Evolutionary conservation across 2,329 filamentous ascomycete species (phyloP).

Genomic region (Penicillium brasilianum): DNA sequence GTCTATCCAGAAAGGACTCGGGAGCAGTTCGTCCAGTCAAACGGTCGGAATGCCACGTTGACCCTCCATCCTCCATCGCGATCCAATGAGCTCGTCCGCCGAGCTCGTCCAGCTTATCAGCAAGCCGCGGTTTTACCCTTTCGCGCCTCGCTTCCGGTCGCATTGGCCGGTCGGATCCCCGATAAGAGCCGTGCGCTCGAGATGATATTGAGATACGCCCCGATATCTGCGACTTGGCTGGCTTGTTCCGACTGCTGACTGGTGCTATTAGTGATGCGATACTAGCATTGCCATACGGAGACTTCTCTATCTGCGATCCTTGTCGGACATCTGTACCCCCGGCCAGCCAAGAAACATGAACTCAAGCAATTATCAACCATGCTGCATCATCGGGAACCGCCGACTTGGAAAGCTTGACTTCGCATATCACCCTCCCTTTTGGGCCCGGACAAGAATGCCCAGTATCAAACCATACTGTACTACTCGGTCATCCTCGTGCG

Average conservation of each 20-base stretch:
- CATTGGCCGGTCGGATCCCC: constrained; percentile 19
- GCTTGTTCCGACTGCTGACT: not conserved
- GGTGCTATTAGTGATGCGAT: not conserved
- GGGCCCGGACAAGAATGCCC: not conserved
- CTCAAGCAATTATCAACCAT: constrained; percentile 7
- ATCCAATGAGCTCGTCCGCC: not conserved
- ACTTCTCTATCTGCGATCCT: not conserved
- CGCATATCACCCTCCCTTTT: not conserved
- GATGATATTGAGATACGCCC: constrained; percentile 14
- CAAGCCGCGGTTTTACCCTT: constrained; percentile 16
- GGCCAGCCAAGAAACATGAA: not conserved
- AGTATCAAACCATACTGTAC: not conserved
- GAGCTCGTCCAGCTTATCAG: constrained; percentile 26
- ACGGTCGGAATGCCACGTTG: not conserved
- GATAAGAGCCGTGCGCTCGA: constrained; percentile 22
- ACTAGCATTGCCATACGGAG: not conserved
- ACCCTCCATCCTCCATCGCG: not conserved
- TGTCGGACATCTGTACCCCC: not conserved
- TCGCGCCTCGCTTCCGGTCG: constrained; percentile 19
- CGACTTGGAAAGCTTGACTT: constrained; percentile 18
- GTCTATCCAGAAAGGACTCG: not conserved
- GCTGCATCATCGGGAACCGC: constrained; percentile 18
- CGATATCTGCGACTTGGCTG: not conserved
- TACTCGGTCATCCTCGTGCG: not conserved
- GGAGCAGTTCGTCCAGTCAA: not conserved